These are phyloP conservation scores for Trichoderma semiorbis DNA, from an alignment of 2,329 filamentous ascomycete genomes.

Conservation along the genomic window DNA sequence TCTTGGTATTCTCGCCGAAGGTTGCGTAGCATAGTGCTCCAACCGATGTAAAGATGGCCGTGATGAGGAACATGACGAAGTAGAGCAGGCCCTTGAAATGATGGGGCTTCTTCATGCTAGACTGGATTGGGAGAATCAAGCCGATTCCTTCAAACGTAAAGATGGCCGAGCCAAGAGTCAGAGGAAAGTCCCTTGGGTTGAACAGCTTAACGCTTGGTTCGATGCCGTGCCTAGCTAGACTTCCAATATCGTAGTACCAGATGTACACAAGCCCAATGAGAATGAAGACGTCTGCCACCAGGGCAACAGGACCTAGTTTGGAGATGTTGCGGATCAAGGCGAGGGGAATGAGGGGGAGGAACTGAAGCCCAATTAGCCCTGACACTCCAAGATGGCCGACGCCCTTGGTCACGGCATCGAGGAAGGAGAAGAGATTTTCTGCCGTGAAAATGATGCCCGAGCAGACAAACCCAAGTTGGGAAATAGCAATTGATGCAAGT, in stretches of 20 bases:
- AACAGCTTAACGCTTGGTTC: constrained; percentile 62
- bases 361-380: constrained; percentile 62
- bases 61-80: constrained; percentile 70
- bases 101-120: constrained; percentile 68
- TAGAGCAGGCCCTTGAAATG: constrained; percentile 64
- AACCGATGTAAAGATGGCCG: constrained; percentile 67
- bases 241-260: constrained; percentile 65
- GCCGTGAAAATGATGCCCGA: constrained; percentile 75
- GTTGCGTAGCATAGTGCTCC: constrained; percentile 72
- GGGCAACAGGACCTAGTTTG: constrained; percentile 65
- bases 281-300: constrained; percentile 70
- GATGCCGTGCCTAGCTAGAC: constrained; percentile 54
- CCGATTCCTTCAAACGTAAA: constrained; percentile 79
- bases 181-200: constrained; percentile 65
- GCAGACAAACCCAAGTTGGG: constrained; percentile 75
- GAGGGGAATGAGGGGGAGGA: constrained; percentile 62
- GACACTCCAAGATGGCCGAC: constrained; percentile 46
- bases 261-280: constrained; percentile 68
- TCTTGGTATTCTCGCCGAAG: constrained; percentile 65
- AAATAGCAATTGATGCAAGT: constrained; percentile 66
- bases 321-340: constrained; percentile 71
- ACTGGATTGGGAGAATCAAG: constrained; percentile 72
- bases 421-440: constrained; percentile 67
- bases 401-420: constrained; percentile 56
- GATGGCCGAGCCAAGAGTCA: constrained; percentile 70